These are phyloP conservation scores for Chloranthus sessilifolius DNA, from an alignment of 164 flowering plant species.

Conservation along the genomic window DNA sequence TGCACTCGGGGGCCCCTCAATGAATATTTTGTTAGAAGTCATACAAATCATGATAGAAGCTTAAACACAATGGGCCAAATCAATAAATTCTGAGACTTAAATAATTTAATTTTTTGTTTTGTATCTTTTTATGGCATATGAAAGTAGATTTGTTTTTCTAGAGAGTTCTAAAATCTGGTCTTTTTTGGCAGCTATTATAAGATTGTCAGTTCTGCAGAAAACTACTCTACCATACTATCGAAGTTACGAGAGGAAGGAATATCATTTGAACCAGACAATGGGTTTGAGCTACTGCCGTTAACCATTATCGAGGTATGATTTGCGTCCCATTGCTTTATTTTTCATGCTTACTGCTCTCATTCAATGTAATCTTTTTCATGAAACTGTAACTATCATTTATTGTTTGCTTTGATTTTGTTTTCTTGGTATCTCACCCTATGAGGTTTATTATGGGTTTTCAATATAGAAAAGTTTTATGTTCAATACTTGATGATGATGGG, in stretches of 20 bases:
- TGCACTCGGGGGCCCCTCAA: no score
- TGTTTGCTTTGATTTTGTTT: no score
- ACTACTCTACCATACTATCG: slow-evolving; percentile 48
- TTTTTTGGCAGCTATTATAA: slow-evolving; percentile 52
- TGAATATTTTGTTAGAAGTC: no score
- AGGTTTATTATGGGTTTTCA: no score
- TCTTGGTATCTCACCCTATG: no score
- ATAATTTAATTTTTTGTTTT: no score
- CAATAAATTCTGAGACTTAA: no score
- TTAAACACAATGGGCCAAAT: no score
- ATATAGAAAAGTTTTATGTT: no score
- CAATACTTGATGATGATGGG: no score
- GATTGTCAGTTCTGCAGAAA: slow-evolving; percentile 64
- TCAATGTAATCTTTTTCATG: not conserved
- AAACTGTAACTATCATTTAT: not conserved
- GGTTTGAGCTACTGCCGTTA: slow-evolving; percentile 80
- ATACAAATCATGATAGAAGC: no score
- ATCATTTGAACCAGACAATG: slow-evolving; percentile 77
- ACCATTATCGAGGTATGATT: slow-evolving; percentile 61
- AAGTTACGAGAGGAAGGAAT: slow-evolving; percentile 82
- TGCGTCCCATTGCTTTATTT: not conserved
- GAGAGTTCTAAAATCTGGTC: not conserved
- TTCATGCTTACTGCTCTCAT: not conserved
- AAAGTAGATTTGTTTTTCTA: not conserved
- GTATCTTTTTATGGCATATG: no score